A percentile compares a stretch with the other conserved stretches of the same genome.
These are phyloP conservation scores for Fusarium haematococcum DNA, from an alignment of 2,329 filamentous ascomycete genomes.

Conservation along the genomic window DNA sequence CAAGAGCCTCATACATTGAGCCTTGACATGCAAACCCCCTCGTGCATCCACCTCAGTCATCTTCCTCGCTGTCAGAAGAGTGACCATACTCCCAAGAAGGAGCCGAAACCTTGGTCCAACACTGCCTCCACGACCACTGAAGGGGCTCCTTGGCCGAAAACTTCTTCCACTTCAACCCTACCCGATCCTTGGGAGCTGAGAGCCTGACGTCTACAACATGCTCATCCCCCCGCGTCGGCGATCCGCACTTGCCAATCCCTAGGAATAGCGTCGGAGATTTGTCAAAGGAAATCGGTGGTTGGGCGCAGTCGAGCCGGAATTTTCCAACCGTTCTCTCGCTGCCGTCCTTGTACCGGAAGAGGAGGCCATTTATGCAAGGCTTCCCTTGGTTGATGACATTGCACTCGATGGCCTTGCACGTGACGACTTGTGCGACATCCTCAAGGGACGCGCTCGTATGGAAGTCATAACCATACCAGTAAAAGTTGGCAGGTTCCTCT, in stretches of 20 bases:
- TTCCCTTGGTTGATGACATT: background rate
- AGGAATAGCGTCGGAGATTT: background rate
- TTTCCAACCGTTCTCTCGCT: background rate
- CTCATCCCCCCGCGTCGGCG: background rate
- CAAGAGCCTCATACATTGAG: background rate
- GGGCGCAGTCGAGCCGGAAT: background rate
- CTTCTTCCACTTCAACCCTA: background rate
- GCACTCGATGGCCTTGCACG: background rate
- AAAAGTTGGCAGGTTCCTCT: background rate
- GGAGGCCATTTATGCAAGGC: background rate
- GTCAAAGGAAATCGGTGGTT: background rate
- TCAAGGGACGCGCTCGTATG: background rate
- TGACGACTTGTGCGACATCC: background rate
- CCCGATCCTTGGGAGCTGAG: background rate
- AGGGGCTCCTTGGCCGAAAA: background rate
- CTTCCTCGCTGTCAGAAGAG: background rate
- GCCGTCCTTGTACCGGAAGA: slow-evolving; percentile 3
- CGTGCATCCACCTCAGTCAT: background rate
- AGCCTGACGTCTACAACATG: background rate
- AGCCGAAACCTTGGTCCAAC: background rate
- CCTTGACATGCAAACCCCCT: background rate
- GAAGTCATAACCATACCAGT: background rate
- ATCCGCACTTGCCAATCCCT: background rate
- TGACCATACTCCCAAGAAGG: background rate
- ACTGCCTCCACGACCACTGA: background rate